Base-by-base conservation (phyloP, 2,329 filamentous ascomycete species). In the Penicillium freii region DNA sequence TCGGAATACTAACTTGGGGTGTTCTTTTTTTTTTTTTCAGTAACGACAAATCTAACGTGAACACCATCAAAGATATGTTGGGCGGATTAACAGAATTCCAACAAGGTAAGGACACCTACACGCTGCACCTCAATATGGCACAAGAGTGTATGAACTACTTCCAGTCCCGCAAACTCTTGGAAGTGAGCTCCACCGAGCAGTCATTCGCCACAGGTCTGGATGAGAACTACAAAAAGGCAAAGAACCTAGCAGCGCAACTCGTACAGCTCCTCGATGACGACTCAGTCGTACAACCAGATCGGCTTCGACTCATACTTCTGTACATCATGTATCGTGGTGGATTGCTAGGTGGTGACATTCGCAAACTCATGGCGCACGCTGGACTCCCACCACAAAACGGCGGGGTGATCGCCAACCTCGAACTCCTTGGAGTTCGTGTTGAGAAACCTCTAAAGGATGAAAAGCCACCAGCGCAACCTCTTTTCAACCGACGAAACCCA, bases 111-210 rank as follows among this genome's bases (percentile, higher is more conserved):
- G 91, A 96, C 71, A 88, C 91, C 1, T 99, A 97, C 74, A 94
- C 92, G 0, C 79, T 99, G 53, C 94, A 99, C 75, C 81, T 99
- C 42, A 93, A 87, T 65, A 97, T 99, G 93, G 94, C 94, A 1
- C 90, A 97, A 72, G 92, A 96, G 72, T 96, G 92, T 72, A 97
- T 97, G 92, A 91, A 91, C 66, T 85, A 90, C 38, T 99, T 99
- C 68, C 87, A 96, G 71, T 80, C 86, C 51, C 85, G 88, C 71
- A 96, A 96, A 70, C 81, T 99, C 7, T 83, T 89, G 7, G 94
- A 99, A 69, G 81, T 97, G 57, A 92, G 92, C 13, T 88, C 89
- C 0, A 84, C 92, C 6, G 94, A 99, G 75, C 94, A 97, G 81
- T 91, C 87, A 29, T 81, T 99, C 63, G 90, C 92, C 10, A 97